These are phyloP conservation scores for Corchorus olitorius DNA, from an alignment of 345 rosid genomes.

Conservation along the genomic window DNA sequence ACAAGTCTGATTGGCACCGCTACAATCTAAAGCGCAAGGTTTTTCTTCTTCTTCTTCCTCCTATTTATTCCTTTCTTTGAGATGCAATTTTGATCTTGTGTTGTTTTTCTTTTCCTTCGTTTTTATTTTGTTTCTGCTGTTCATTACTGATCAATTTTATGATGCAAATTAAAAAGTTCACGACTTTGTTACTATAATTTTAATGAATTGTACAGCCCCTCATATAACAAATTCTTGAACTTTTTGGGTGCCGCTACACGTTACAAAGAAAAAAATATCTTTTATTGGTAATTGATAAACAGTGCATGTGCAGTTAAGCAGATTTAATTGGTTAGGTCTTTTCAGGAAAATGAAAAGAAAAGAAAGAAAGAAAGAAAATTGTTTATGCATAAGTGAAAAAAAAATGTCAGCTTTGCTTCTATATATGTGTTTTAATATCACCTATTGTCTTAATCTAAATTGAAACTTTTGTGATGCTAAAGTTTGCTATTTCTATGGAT, in stretches of 20 bases:
- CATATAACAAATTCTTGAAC: background rate
- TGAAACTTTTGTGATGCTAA: background rate
- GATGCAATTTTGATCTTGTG: background rate
- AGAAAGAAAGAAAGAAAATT: background rate
- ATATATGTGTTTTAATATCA: background rate
- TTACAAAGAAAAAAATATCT: too few relatives aligned
- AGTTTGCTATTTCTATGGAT: background rate
- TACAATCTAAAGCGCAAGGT: constrained; percentile 99
- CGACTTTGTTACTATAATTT: background rate
- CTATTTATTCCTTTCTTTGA: background rate
- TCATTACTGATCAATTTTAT: background rate
- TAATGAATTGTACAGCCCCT: too few relatives aligned
- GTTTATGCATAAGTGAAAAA: background rate
- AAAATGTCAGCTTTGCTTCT: background rate
- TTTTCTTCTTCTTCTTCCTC: background rate
- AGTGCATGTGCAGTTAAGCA: background rate
- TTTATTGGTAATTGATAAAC: too few relatives aligned
- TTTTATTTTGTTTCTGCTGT: background rate
- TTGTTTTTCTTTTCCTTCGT: background rate
- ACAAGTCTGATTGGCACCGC: constrained; percentile 98
- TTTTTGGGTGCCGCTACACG: background rate
- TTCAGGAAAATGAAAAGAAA: background rate
- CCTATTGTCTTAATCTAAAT: background rate
- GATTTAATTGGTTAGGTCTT: background rate
- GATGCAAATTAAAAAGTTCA: background rate